Evolutionary conservation across 352 stramenopile genomes (phyloP).

Genomic region (Phytophthora syringae): DNA sequence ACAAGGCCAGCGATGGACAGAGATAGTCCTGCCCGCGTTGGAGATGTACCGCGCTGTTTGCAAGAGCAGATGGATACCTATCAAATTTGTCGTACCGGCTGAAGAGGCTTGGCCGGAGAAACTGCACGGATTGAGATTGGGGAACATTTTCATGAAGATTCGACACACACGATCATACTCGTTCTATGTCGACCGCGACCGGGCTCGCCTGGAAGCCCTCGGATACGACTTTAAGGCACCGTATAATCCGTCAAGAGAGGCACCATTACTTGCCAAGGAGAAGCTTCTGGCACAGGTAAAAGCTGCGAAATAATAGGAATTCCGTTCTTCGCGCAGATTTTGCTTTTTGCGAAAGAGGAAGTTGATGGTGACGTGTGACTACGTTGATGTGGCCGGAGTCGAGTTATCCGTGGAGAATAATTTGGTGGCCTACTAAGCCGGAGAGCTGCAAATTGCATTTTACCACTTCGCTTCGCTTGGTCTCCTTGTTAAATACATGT

Average conservation of each 20-base stretch:
- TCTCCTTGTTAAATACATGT: too few relatives aligned
- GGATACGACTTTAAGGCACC: constrained; percentile 38
- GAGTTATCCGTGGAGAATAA: too few relatives aligned
- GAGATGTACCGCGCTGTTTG: constrained; percentile 38
- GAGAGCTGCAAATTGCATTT: too few relatives aligned
- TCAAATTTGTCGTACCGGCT: constrained; percentile 48
- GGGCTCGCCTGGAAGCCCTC: constrained; percentile 47
- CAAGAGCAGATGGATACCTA: constrained; percentile 37
- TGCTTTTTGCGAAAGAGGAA: too few relatives aligned
- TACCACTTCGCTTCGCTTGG: too few relatives aligned
- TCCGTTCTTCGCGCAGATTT: too few relatives aligned
- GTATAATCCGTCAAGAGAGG: background rate
- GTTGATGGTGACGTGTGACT: too few relatives aligned
- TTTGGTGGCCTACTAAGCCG: too few relatives aligned
- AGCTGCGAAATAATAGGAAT: too few relatives aligned
- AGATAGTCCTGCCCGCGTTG: constrained; percentile 54
- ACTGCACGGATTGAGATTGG: constrained; percentile 47
- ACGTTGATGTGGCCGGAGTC: too few relatives aligned
- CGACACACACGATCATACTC: constrained; percentile 48
- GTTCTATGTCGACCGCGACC: constrained; percentile 53
- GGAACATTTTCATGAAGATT: constrained; percentile 64
- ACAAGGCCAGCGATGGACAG: constrained; percentile 54
- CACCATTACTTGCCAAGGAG: background rate
- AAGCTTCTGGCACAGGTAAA: background rate
- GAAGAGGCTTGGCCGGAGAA: constrained; percentile 42